phyloP scores from a whole-genome alignment of 257 asterid species.

The Leonotis leonurus region DNA sequence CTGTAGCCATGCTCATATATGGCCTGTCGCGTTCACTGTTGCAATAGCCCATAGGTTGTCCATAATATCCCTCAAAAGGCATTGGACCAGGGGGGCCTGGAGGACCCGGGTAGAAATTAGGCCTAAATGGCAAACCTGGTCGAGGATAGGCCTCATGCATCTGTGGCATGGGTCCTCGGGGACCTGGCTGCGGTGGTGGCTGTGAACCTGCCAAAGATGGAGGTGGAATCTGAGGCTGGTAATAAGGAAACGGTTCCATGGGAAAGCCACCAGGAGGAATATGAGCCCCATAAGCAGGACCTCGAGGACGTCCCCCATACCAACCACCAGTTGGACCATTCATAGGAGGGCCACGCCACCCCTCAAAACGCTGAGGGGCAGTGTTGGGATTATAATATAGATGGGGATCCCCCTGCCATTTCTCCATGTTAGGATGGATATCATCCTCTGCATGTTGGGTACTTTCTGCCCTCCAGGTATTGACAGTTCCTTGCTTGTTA shows the following conservation, averaged over 20 bases:
- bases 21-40: slow-evolving; percentile 64
- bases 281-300: slow-evolving; percentile 70
- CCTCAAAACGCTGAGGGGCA: slow-evolving; percentile 67
- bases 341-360: slow-evolving; percentile 81
- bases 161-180: slow-evolving; percentile 81
- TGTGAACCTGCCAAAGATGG: slow-evolving; percentile 61
- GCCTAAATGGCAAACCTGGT: slow-evolving; percentile 76
- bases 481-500: slow-evolving; percentile 36
- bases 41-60: slow-evolving; percentile 80
- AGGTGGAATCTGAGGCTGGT: slow-evolving; percentile 70
- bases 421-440: slow-evolving; percentile 41
- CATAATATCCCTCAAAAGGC: slow-evolving; percentile 75
- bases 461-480: slow-evolving; percentile 55
- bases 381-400: slow-evolving; percentile 49
- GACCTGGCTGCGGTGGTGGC: slow-evolving; percentile 58
- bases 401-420: slow-evolving; percentile 76
- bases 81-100: slow-evolving; percentile 34
- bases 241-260: slow-evolving; percentile 71
- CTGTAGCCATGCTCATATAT: slow-evolving; percentile 53
- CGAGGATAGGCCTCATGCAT: slow-evolving; percentile 68
- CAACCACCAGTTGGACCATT: slow-evolving; percentile 69
- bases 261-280: slow-evolving; percentile 75
- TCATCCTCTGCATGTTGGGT: slow-evolving; percentile 52
- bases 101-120: slow-evolving; percentile 87
- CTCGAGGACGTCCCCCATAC: slow-evolving; percentile 80